Conservation (phyloP, 441 rosid species). For the Eruca vesicaria region DNA sequence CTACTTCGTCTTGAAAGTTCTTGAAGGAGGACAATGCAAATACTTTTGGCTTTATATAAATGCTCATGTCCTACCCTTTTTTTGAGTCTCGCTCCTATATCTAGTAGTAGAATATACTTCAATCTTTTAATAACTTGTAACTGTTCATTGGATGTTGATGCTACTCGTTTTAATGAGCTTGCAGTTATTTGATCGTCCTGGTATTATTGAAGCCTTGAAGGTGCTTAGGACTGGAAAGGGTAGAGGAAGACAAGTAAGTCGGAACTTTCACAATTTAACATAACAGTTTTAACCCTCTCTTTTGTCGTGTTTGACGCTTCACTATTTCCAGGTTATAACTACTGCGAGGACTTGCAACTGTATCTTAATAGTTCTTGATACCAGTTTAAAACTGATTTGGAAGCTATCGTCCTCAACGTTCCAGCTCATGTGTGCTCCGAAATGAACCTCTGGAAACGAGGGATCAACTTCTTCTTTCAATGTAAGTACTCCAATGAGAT, state of each 20-base stretch:
- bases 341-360: conserved; percentile 92
- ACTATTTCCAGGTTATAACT: conserved; percentile 73
- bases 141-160: background rate
- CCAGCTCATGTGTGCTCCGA: no score
- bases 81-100: background rate
- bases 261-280: background rate
- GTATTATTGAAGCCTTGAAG: conserved; percentile 70
- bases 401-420: no score
- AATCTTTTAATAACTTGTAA: background rate
- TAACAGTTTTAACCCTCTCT: background rate
- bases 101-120: no score
- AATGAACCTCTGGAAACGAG: no score
- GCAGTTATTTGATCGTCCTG: conserved; percentile 95
- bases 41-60: background rate
- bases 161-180: conserved; percentile 5
- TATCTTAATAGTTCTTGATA: conserved; percentile 90
- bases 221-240: conserved; percentile 99
- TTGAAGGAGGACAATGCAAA: conserved; percentile 5
- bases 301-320: background rate
- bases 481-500: no score
- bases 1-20: background rate
- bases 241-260: conserved; percentile 87
- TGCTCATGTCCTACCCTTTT: background rate
- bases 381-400: no score
- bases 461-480: no score